Evolutionary conservation across 2,329 filamentous ascomycete species (phyloP), one percentile per base, ranked within the genome.

Genomic region (Cladophialophora yegresii): DNA sequence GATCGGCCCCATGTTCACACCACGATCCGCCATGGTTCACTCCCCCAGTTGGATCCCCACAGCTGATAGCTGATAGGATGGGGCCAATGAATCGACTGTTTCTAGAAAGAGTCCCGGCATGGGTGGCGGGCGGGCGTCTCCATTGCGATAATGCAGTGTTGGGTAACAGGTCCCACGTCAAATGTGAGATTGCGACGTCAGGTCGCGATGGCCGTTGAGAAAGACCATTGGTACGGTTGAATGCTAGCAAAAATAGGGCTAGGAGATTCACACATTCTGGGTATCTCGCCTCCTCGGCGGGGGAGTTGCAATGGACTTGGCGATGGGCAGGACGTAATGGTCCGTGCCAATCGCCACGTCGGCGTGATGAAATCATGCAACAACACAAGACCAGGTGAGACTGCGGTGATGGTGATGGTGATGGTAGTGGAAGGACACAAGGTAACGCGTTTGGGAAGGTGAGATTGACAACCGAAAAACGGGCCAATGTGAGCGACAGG

Each of bases 131-230:
- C 40, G 20, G 40, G 16, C 22, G 40, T 23, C 22, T 43, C 62
- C 51, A 28, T 45, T 56, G 33, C 33, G 23, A 57, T 50, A 58
- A 33, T 28, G n/a, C 43, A 4, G 22, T 45, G 33, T 32, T 30
- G 40, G 49, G 23, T 36, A 33, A n/a, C 23, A 36, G 22, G 36
- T 16, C 36, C 36, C 13, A 36, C 30, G 30, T 54, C 26, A 43
- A 54, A 43, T 54, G 54, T 61, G 63, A 61, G 63, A 61, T 65
- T 65, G 49, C 58, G 54, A 64, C 58, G 53, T 65, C 58, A 47
- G 50, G 7, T 13, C 20, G 32, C 49, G 47, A 49, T 61, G 16
- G 33, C n/a, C 16, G 62, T 61, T 51, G 40, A 47, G 10, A 33
- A 26, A 13, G 2, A 16, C 28, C 8, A 23, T 33, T 51, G 45